Evolutionary conservation across 78 protist genomes (phyloP).

Genomic region (Dictyostelium brefeldianum): DNA sequence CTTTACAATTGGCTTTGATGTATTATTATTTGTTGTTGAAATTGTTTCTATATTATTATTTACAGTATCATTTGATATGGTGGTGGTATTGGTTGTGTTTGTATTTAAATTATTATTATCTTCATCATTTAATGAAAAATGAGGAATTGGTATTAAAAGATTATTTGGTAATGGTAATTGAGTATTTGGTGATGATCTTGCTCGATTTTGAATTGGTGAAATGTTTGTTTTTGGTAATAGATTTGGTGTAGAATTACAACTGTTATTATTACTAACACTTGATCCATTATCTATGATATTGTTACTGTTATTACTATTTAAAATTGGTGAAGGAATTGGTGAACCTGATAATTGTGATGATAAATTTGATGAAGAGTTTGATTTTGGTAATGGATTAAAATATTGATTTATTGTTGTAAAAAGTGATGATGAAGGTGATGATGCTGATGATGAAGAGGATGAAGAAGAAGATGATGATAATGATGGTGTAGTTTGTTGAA

Average conservation of each 20-base stretch:
- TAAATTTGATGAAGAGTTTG: neutral
- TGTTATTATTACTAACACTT: neutral
- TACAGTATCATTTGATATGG: neutral
- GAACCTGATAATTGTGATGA: neutral
- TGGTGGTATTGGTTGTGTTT: neutral
- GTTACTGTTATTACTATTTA: neutral
- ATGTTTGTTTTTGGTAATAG: neutral
- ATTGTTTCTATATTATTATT: neutral
- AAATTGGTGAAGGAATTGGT: constrained; percentile 18
- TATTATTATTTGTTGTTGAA: neutral
- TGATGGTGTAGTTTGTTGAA: neutral
- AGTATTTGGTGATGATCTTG: constrained; percentile 5
- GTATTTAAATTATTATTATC: neutral
- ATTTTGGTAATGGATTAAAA: neutral
- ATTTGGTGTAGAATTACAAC: constrained; percentile 5
- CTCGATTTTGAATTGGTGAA: constrained; percentile 30
- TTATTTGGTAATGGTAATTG: constrained; percentile 19
- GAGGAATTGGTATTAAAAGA: constrained; percentile 1
- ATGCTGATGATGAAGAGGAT: constrained; percentile 28
- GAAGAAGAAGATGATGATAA: constrained; percentile 10
- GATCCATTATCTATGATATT: neutral
- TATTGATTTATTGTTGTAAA: constrained; percentile 24
- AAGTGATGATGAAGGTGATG: constrained; percentile 7
- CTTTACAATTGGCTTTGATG: neutral
- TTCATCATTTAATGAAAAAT: constrained; percentile 2